These are phyloP conservation scores for Neurospora pannonica DNA, from an alignment of 495 filamentous ascomycete genomes.

Conservation along the genomic window DNA sequence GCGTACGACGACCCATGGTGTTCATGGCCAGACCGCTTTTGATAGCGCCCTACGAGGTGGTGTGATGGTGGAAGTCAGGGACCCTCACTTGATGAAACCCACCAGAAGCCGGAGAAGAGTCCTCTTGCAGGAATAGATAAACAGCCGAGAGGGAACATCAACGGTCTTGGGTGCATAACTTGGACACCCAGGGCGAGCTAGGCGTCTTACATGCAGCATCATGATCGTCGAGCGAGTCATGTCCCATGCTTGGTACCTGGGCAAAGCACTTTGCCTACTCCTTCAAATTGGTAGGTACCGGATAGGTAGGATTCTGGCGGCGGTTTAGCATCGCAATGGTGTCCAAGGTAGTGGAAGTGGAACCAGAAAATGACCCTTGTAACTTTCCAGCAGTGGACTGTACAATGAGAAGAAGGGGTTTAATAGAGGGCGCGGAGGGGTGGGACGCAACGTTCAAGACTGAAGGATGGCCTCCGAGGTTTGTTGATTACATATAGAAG, in stretches of 20 bases:
- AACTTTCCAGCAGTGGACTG: not conserved
- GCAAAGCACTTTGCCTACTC: not conserved
- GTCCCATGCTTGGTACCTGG: not conserved
- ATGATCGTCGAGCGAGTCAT: not conserved
- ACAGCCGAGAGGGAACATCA: not conserved
- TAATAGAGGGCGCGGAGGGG: not conserved
- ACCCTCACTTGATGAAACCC: not conserved
- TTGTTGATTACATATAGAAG: not conserved
- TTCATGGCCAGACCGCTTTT: not conserved
- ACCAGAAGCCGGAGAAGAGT: not conserved
- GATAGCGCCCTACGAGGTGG: not conserved
- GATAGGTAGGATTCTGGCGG: not conserved
- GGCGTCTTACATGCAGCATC: not conserved
- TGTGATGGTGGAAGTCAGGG: not conserved
- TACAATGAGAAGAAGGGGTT: not conserved
- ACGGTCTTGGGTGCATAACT: not conserved
- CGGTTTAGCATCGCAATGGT: not conserved
- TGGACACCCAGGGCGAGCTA: not conserved
- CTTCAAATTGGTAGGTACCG: not conserved
- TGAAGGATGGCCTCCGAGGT: not conserved
- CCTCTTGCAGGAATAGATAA: not conserved
- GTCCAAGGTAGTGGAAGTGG: not conserved
- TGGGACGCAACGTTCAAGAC: not conserved
- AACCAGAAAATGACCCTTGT: not conserved
- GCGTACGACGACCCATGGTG: not conserved